Conservation (phyloP, 495 filamentous ascomycete genomes). For the Platismatia glauca region DNA sequence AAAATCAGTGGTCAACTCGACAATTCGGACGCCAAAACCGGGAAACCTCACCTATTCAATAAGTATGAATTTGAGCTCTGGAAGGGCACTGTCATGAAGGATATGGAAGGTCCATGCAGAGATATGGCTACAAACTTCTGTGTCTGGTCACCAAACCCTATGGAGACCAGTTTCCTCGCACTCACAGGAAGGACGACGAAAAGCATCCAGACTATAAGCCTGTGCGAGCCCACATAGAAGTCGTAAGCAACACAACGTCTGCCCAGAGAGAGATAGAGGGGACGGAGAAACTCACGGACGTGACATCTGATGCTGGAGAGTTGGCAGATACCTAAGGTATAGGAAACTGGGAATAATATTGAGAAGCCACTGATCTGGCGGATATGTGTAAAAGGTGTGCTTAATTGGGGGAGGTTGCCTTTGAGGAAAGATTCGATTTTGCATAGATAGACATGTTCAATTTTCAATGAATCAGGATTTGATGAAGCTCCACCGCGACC, state of each 20-base stretch:
- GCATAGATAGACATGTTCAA: too few relatives aligned
- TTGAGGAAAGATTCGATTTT: too few relatives aligned
- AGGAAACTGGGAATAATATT: too few relatives aligned
- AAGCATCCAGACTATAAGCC: neutral
- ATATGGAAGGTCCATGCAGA: neutral
- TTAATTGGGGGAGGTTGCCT: too few relatives aligned
- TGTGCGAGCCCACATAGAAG: neutral
- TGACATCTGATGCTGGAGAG: neutral
- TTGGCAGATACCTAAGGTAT: too few relatives aligned
- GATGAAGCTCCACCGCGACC: too few relatives aligned
- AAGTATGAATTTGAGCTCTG: neutral
- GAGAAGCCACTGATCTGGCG: too few relatives aligned
- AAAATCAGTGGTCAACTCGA: neutral
- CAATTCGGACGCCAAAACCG: neutral
- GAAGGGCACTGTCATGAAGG: neutral
- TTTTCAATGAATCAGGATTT: too few relatives aligned
- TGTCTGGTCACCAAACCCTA: neutral
- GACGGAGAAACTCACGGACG: neutral
- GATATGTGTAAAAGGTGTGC: too few relatives aligned
- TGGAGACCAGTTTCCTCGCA: neutral
- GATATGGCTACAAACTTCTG: neutral
- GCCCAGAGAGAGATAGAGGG: neutral
- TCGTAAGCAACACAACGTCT: neutral
- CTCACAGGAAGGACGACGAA: neutral
- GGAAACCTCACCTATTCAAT: neutral